Evolutionary conservation across 78 protist species (phyloP).

Genomic region (Tieghemostelium lacteum): DNA sequence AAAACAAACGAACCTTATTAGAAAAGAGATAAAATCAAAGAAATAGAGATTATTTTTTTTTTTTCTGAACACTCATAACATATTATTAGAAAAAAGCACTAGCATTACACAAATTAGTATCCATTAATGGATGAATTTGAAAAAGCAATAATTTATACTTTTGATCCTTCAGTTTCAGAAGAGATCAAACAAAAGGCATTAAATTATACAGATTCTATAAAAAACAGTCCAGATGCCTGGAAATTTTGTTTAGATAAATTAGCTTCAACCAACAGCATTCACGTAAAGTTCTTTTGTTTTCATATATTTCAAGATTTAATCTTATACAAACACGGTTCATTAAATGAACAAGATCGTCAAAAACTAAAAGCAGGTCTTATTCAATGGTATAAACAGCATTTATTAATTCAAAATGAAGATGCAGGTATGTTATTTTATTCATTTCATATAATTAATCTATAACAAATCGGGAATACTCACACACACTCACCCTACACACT

Average conservation of each 20-base stretch:
- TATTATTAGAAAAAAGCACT: background rate
- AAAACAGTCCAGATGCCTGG: constrained; percentile 61
- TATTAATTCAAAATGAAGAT: constrained; percentile 17
- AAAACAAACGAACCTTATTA: background rate
- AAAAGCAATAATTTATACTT: constrained; percentile 65
- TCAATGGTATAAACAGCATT: constrained; percentile 11
- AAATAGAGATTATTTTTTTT: background rate
- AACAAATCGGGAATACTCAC: background rate
- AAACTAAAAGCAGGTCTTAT: constrained; percentile 38
- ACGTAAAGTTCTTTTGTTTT: constrained; percentile 79
- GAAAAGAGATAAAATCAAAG: background rate
- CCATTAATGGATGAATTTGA: constrained; percentile 77
- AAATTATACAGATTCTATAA: constrained; percentile 31
- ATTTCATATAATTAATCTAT: background rate
- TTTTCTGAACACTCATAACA: background rate
- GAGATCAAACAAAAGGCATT: constrained; percentile 72
- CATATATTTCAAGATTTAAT: constrained; percentile 74
- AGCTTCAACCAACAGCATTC: constrained; percentile 18
- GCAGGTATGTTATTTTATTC: constrained; percentile 8
- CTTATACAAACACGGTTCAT: constrained; percentile 24
- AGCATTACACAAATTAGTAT: background rate
- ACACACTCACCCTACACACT: background rate
- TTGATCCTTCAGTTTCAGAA: constrained; percentile 42
- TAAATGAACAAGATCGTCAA: constrained; percentile 19
- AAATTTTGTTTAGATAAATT: constrained; percentile 66